Evolutionary conservation across 345 rosid genomes (phyloP), one percentile per base, ranked within the genome.

Genomic region (Salix udensis): DNA sequence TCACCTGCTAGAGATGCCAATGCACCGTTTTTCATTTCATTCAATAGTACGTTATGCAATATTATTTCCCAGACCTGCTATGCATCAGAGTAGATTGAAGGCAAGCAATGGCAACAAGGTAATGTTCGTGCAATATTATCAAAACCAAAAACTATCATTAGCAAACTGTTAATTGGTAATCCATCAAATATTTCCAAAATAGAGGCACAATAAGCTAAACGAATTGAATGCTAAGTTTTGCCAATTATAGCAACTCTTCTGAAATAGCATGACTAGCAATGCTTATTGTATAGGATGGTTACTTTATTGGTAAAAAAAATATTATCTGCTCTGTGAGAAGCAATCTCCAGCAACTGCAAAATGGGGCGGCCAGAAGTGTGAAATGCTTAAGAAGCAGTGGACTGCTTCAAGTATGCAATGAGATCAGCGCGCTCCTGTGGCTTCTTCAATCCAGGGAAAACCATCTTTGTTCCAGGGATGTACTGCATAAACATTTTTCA

Each of bases 401-500:
- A 76, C 82, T 88, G 81, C 92, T 93, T 95, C 90, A 95, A 84
- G 82, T 86, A 95, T 37, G 98, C 92, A 58, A 95, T 95, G 81
- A 95, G 98, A 64, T 95, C 97, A 2, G 96, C 94, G 2, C 97
- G 97, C 0, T 95, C 97, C 79, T 93, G 93, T 1, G 98, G 97
- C 88, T 92, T 94, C 91, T 94, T 94, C 68, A 94, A 76, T 74
- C 98, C 98, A 70, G 98, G 98, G 86, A 95, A 95, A 48, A 95
- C 98, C 98, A 95, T 95, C 90, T 95, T 95, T 2, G 98, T 95
- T 74, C 97, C 98, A 0, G 98, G 97, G 52, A 95, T 95, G 83
- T 95, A 95, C 98, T 93, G 96, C 88, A 84, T 19, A 68, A 19
- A 72, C 62, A 58, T 1, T 8, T 58, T 24, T 58, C 28, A 58